Conservation (phyloP, 1,284 basidiomycete genomes). For the Phellopilus nigrolimitatus region DNA sequence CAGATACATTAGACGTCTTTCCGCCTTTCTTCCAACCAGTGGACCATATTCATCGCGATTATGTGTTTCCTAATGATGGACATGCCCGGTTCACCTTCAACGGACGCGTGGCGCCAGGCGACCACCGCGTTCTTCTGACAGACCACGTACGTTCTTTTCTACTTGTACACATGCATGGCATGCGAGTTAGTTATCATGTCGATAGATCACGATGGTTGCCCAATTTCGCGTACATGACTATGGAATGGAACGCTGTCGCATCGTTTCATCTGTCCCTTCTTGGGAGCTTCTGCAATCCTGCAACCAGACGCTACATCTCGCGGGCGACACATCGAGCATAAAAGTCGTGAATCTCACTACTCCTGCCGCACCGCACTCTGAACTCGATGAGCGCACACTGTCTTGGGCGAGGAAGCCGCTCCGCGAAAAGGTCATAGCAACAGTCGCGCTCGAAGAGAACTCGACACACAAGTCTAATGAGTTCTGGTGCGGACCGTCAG, state of each 20-base stretch:
- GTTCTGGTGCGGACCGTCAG: conserved; percentile 20
- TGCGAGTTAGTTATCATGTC: background rate
- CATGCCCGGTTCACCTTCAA: conserved; percentile 20
- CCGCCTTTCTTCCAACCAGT: conserved; percentile 19
- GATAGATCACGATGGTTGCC: conserved; percentile 18
- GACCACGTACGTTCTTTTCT: conserved; percentile 10
- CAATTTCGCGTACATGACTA: conserved; percentile 20
- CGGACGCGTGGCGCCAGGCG: conserved; percentile 18
- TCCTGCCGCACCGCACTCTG: too few species aligned
- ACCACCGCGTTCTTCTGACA: conserved; percentile 18
- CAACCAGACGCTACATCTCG: conserved; percentile 16
- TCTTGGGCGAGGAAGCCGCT: conserved; percentile 17
- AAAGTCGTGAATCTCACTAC: conserved; percentile 18
- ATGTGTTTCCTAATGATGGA: conserved; percentile 16
- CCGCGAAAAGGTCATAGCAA: conserved; percentile 6
- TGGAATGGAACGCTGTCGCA: conserved; percentile 19
- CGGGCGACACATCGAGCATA: conserved; percentile 14
- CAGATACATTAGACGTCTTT: conserved; percentile 16
- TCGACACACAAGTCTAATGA: conserved; percentile 15
- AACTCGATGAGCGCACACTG: conserved; percentile 15
- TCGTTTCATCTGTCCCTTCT: conserved; percentile 16
- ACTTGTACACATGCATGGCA: background rate
- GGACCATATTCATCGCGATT: conserved; percentile 12
- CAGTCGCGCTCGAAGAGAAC: conserved; percentile 8
- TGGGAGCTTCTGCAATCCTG: conserved; percentile 11